A percentile compares a stretch with the other conserved stretches of the same genome.
Evolutionary conservation across 129 eudicot genomes (phyloP).

Genomic region (Cynara cardunculus): DNA sequence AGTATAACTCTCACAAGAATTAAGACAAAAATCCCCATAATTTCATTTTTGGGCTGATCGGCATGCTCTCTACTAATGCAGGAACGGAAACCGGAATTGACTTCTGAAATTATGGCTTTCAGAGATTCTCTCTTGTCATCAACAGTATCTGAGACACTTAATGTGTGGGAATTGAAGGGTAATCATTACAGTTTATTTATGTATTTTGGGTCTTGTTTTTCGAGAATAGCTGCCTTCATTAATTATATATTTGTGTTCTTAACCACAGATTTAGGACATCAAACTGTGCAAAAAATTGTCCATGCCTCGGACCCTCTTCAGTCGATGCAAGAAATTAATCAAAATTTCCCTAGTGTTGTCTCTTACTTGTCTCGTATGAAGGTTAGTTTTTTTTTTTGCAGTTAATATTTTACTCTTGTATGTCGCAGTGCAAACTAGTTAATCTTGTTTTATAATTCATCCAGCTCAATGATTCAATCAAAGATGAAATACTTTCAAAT

Average conservation of each 20-base stretch:
- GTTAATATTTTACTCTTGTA: neutral
- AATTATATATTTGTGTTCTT: constrained; percentile 10
- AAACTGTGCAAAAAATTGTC: constrained; percentile 92
- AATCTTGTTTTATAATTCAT: constrained; percentile 15
- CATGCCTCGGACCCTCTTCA: constrained; percentile 96
- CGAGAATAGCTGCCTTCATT: neutral
- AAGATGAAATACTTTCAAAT: constrained; percentile 92
- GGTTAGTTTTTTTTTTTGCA: constrained; percentile 38
- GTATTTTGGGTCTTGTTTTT: neutral
- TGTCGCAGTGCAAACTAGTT: constrained; percentile 16
- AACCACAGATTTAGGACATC: constrained; percentile 90
- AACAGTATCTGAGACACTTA: constrained; percentile 85
- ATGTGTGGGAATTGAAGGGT: constrained; percentile 99
- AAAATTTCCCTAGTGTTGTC: constrained; percentile 94
- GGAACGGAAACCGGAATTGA: constrained; percentile 91
- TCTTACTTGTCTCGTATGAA: constrained; percentile 94
- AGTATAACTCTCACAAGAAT: neutral
- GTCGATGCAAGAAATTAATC: constrained; percentile 95
- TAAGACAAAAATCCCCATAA: neutral
- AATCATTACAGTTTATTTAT: constrained; percentile 1
- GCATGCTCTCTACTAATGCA: constrained; percentile 31
- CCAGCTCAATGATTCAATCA: constrained; percentile 91
- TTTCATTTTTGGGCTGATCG: constrained; percentile 6
- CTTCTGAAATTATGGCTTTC: constrained; percentile 91
- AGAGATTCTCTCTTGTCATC: constrained; percentile 92